Base-by-base conservation (phyloP, 2,329 filamentous ascomycete genomes). In the Beauveria sp. region DNA sequence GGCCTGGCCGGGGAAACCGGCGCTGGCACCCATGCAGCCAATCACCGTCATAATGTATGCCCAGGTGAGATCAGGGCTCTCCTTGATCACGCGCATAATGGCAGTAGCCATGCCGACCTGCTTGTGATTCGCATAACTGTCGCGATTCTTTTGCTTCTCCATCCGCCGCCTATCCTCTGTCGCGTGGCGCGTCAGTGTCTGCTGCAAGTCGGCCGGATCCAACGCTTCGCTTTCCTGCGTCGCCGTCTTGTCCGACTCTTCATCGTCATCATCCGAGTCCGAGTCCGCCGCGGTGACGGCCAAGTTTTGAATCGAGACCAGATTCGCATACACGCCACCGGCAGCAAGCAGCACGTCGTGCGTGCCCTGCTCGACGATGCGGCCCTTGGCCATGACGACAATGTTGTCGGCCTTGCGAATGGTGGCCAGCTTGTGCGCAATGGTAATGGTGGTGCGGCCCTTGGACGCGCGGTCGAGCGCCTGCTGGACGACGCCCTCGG, bases 381-480 rank as follows among this genome's bases (percentile, higher is more conserved):
- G 56, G 2, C 68, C 69, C 51, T 67, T 66, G 8, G 66, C 63
- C 66, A 71, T 66, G 55, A 71, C 69, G 28, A 71, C 64, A n/a
- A 71, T 71, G 14, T 71, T 73, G 51, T 73, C 69, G 1, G 71
- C 70, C 16, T 69, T 69, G 18, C 68, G 66, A 16, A 73, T 69
- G 0, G 71, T 73, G 12, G 71, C 66, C 79, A 86, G 73, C n/a
- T 82, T 74, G 69, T 86, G 83, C 0, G 86, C 85, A 60, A 88
- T 86, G 12, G 84, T 78, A 43, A 89, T 84, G 0, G 84, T 87
- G 0, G 86, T 88, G 31, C 85, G 76, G 26, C 79, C 78, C 42
- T 77, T 73, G 0, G 83, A 82, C 1, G 85, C 76, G 18, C 75
- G 75, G 59, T 80, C 78, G 12, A 85, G 76, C 0, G 83, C 83